phyloP scores from a whole-genome alignment of 345 rosid species.

The Pugionium cornutum region DNA sequence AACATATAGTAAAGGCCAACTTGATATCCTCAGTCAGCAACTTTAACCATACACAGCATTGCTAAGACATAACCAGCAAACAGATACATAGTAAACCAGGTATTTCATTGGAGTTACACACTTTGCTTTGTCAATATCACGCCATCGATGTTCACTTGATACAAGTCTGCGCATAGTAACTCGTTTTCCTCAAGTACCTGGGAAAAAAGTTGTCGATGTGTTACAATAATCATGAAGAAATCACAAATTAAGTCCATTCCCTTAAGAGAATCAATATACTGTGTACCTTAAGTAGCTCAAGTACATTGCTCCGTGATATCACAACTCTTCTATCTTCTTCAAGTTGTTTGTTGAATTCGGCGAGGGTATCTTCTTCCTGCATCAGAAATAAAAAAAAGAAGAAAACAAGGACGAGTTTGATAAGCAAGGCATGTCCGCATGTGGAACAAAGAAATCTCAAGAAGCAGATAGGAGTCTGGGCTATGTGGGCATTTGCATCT shows the following conservation, averaged over 20 bases:
- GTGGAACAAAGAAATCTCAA: conserved; percentile 1
- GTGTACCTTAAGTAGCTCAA: conserved; percentile 77
- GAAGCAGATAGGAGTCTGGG: conserved; percentile 13
- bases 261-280: background rate
- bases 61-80: conserved; percentile 19
- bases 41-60: conserved; percentile 21
- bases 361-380: conserved; percentile 79
- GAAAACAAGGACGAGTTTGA: conserved; percentile 6
- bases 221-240: conserved; percentile 39
- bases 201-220: conserved; percentile 15
- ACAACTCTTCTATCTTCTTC: conserved; percentile 88
- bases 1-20: conserved; percentile 12
- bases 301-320: conserved; percentile 77
- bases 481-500: background rate
- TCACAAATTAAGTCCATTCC: conserved; percentile 29
- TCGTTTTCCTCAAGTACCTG: conserved; percentile 97
- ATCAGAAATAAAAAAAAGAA: conserved; percentile 13
- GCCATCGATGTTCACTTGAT: conserved; percentile 77
- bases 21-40: conserved; percentile 20
- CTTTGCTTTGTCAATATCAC: conserved; percentile 77
- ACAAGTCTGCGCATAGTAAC: conserved; percentile 69
- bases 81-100: conserved; percentile 35
- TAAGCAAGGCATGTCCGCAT: conserved; percentile 10
- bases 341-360: conserved; percentile 78
- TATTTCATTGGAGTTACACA: conserved; percentile 51